Evolutionary conservation across 2,329 filamentous ascomycete genomes (phyloP).

Genomic region (Penicillium sp.): DNA sequence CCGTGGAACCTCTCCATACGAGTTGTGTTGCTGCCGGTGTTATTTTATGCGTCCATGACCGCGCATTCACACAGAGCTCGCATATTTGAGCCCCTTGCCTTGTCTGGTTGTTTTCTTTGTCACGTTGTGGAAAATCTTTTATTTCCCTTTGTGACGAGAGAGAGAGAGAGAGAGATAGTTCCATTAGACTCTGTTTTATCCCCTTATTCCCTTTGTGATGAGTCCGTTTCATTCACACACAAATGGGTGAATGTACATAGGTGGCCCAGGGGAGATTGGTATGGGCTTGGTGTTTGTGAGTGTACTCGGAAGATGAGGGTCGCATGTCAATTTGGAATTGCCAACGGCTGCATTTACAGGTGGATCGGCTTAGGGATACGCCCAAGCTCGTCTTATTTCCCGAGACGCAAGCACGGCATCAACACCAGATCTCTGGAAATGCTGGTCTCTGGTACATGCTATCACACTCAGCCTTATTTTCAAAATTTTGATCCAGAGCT

Average conservation of each 20-base stretch:
- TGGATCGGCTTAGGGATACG: background rate
- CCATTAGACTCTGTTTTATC: too few relatives aligned
- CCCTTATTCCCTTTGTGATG: too few relatives aligned
- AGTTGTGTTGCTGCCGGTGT: slow-evolving; percentile 22
- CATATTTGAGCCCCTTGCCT: background rate
- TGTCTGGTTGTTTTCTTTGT: background rate
- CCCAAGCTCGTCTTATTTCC: slow-evolving; percentile 9
- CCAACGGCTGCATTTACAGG: background rate
- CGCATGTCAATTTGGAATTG: background rate
- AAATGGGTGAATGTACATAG: background rate
- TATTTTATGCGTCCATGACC: slow-evolving; percentile 26
- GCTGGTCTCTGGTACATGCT: background rate
- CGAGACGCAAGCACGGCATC: slow-evolving; percentile 35
- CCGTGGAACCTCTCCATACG: slow-evolving; percentile 20
- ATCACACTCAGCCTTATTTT: background rate
- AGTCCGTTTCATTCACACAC: background rate
- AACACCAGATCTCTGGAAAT: slow-evolving; percentile 29
- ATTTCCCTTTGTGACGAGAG: too few relatives aligned
- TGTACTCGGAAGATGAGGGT: background rate
- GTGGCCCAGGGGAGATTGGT: background rate
- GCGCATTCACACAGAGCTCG: slow-evolving; percentile 1
- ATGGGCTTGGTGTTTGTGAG: background rate
- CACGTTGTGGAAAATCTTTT: background rate
- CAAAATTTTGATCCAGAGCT: background rate
- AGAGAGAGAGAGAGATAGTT: too few relatives aligned